These are phyloP conservation scores for Barnettozyma sucrosica DNA, from an alignment of 805 yeast genomes.

Conservation along the genomic window DNA sequence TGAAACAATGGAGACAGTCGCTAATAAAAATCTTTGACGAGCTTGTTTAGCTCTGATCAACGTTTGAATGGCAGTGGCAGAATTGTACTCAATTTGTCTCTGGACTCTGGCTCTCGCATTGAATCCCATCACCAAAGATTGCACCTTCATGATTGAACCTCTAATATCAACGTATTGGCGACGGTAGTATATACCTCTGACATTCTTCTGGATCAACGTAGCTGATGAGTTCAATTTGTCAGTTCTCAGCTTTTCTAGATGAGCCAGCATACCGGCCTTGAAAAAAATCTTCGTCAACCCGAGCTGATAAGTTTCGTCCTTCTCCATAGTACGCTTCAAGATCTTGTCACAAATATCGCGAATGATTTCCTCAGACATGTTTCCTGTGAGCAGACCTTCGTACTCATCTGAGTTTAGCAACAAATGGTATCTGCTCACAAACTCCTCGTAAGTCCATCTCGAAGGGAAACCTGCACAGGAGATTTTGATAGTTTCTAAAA, in stretches of 20 bases:
- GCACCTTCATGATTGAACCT: slow-evolving; percentile 48
- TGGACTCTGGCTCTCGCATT: slow-evolving; percentile 50
- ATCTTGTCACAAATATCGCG: slow-evolving; percentile 64
- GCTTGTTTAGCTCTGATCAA: slow-evolving; percentile 48
- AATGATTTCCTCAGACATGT: slow-evolving; percentile 49
- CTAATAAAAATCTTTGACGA: slow-evolving; percentile 32
- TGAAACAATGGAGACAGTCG: slow-evolving; percentile 29
- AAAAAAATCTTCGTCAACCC: slow-evolving; percentile 94
- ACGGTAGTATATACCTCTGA: slow-evolving; percentile 61
- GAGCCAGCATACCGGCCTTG: slow-evolving; percentile 94
- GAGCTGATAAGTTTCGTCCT: slow-evolving; percentile 68
- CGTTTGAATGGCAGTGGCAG: slow-evolving; percentile 72
- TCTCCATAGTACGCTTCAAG: slow-evolving; percentile 57
- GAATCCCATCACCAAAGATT: slow-evolving; percentile 59
- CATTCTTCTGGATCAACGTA: slow-evolving; percentile 75
- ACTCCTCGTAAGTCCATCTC: slow-evolving; percentile 90
- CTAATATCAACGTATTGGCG: slow-evolving; percentile 51
- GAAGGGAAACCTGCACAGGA: slow-evolving; percentile 99
- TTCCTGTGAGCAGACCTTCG: slow-evolving; percentile 49
- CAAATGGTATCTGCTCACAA: slow-evolving; percentile 83
- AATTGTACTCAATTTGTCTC: slow-evolving; percentile 47
- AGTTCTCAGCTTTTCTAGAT: slow-evolving; percentile 77
- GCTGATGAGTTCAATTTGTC: slow-evolving; percentile 77
- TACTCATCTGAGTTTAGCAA: slow-evolving; percentile 68
- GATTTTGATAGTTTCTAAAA: slow-evolving; percentile 89